These are phyloP conservation scores for Epichloe amarillans DNA, from an alignment of 2,329 filamentous ascomycete genomes.

Conservation along the genomic window DNA sequence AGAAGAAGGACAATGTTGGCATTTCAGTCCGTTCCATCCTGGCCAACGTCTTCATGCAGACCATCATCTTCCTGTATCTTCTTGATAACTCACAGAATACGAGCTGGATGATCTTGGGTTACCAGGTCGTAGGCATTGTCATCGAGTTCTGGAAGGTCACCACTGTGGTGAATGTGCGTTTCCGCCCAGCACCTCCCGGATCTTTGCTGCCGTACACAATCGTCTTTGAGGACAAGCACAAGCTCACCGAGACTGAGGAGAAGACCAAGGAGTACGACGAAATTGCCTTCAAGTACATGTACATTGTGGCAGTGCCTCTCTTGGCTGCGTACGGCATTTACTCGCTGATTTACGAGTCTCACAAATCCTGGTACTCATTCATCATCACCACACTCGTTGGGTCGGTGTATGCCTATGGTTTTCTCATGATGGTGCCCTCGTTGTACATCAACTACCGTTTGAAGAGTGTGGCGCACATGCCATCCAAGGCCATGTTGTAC, in stretches of 20 bases:
- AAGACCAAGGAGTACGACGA: constrained; percentile 98
- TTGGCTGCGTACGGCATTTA: constrained; percentile 82
- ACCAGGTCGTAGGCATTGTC: constrained; percentile 69
- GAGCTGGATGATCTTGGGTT: constrained; percentile 96
- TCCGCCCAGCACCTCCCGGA: constrained; percentile 54
- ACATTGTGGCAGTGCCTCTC: constrained; percentile 79
- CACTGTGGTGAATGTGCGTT: constrained; percentile 77
- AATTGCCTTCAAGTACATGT: constrained; percentile 96
- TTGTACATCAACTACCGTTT: constrained; percentile 99
- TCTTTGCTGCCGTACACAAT: constrained; percentile 68
- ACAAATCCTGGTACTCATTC: constrained; percentile 98
- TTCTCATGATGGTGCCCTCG: constrained; percentile 96
- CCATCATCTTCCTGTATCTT: constrained; percentile 89
- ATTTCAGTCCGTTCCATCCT: constrained; percentile 93
- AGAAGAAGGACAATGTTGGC: constrained; percentile 98
- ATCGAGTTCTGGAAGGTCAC: constrained; percentile 86
- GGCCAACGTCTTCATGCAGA: constrained; percentile 96
- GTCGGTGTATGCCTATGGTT: constrained; percentile 94
- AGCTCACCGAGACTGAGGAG: constrained; percentile 86
- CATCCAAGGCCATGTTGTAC: constrained; percentile 90
- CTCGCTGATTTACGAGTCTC: constrained; percentile 80
- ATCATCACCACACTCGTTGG: constrained; percentile 90
- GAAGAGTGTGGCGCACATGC: constrained; percentile 94
- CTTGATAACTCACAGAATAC: constrained; percentile 96
- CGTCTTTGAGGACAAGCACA: constrained; percentile 90